Evolutionary conservation across 192 early-diverging fungal genomes (phyloP).

Genomic region (Coemansia sp.): DNA sequence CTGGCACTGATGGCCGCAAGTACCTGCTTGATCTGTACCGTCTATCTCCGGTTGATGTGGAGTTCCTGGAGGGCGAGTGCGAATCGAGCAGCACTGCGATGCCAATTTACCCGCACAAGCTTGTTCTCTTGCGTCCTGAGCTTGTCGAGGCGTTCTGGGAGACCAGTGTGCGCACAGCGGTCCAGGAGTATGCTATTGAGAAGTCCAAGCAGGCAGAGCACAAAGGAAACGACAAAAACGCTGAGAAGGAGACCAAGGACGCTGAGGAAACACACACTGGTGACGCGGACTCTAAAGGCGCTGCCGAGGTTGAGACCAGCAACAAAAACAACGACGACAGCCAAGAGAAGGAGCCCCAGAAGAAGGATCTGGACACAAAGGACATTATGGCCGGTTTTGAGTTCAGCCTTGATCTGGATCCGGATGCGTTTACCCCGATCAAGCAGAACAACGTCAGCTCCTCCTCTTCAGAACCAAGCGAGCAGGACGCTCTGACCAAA

Average conservation of each 20-base stretch:
- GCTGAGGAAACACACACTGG: not conserved
- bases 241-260: constrained; percentile 1
- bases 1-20: constrained; percentile 86
- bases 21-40: constrained; percentile 95
- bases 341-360: not conserved
- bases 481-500: constrained; percentile 55
- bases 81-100: constrained; percentile 43
- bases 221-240: constrained; percentile 3
- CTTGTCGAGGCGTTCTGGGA: constrained; percentile 86
- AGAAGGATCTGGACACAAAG: constrained; percentile 9
- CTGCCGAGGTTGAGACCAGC: not conserved
- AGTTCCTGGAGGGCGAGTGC: constrained; percentile 78
- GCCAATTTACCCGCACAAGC: constrained; percentile 82
- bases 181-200: constrained; percentile 44
- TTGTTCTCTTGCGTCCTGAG: constrained; percentile 85
- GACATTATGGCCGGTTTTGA: constrained; percentile 48
- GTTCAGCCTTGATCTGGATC: constrained; percentile 59
- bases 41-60: constrained; percentile 85
- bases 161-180: constrained; percentile 66
- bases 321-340: not conserved
- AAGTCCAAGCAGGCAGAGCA: constrained; percentile 39
- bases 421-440: constrained; percentile 61
- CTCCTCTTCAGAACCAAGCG: constrained; percentile 5
- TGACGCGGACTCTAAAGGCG: not conserved
- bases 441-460: constrained; percentile 37